Conservation (phyloP, 139 green algal genomes). For the Coelastrella sp. region DNA sequence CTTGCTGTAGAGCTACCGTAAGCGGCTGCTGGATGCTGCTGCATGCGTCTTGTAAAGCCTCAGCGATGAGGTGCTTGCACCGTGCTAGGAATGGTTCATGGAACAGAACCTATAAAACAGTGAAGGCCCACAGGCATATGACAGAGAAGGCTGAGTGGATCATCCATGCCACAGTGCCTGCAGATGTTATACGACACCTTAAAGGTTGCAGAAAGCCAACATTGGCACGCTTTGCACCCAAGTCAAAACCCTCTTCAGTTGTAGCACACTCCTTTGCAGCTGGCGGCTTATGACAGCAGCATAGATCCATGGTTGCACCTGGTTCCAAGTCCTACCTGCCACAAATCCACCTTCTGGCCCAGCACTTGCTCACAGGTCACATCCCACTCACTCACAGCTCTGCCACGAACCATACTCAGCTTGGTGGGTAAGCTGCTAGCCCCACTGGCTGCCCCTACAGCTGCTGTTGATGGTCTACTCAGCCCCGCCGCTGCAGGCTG, state of each 20-base stretch:
- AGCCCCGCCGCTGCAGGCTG: background rate
- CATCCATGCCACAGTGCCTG: no score
- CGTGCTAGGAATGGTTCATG: constrained; percentile 34
- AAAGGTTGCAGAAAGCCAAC: no score
- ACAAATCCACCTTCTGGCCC: constrained; percentile 12
- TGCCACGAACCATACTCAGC: background rate
- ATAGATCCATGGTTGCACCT: background rate
- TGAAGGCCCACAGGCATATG: background rate
- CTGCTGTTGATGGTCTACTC: background rate
- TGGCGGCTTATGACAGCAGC: background rate
- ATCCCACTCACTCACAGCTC: background rate
- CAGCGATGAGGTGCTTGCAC: constrained; percentile 11
- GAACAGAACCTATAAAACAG: constrained; percentile 31
- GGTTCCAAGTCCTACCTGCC: constrained; percentile 10
- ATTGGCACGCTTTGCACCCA: no score
- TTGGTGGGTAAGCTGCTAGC: background rate
- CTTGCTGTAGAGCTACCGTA: background rate
- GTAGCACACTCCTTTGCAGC: no score
- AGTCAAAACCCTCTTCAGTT: no score
- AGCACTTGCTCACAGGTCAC: constrained; percentile 9
- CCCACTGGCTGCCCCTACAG: constrained; percentile 18
- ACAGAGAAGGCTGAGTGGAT: no score
- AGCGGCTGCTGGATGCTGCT: constrained; percentile 13
- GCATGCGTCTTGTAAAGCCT: background rate
- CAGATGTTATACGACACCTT: no score